Base-by-base conservation (phyloP, 208 protist species). In the Leishmania major region DNA sequence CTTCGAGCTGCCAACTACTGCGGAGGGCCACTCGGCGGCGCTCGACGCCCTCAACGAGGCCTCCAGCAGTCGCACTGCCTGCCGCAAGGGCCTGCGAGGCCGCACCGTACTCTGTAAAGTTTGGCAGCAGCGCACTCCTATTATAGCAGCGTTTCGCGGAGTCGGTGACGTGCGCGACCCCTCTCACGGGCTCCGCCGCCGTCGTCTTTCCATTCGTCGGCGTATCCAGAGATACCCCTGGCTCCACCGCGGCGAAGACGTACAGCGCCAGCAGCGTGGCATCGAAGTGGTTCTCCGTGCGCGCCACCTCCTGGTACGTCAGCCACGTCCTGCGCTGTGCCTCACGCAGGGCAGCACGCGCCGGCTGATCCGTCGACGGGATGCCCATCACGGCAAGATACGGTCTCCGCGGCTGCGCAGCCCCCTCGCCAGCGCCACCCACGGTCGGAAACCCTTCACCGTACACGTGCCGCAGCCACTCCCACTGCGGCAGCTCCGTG, bases 241-340 rank as follows among this genome's bases (percentile, higher is more conserved):
- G 81, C 77, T 86, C 83, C 10, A 69, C 62, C 25, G 83, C 83
- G 35, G 83, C 77, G 43, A 86, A 69, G 1, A 86, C 47, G 55
- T 82, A 93, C 28, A 90, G 79, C 43, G 78, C 71, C 19, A 90
- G 71, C 79, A 90, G 77, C 55, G 55, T 47, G 25, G 82, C 88
- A 4, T 3, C 22, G 53, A 87, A 93, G 37, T 79, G 67, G 77
- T 93, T 91, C n/a, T 67, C 77, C 1, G n/a, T 47, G 43, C 76
- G 84, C 35, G 87, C 86, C 11, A 91, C 88, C 43, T 87, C 86
- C 35, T 59, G 40, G 81, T 85, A 91, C 25, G 75, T 49, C 82
- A 88, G 80, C 83, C 90, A 91, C 74, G 86, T 91, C 31, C 3
- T 28, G 69, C 90, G 88, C 81, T 93, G 90, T 55, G 86, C 73